Conservation (phyloP, 768 basidiomycete species). For the Sporobolomyces pararoseus region DNA sequence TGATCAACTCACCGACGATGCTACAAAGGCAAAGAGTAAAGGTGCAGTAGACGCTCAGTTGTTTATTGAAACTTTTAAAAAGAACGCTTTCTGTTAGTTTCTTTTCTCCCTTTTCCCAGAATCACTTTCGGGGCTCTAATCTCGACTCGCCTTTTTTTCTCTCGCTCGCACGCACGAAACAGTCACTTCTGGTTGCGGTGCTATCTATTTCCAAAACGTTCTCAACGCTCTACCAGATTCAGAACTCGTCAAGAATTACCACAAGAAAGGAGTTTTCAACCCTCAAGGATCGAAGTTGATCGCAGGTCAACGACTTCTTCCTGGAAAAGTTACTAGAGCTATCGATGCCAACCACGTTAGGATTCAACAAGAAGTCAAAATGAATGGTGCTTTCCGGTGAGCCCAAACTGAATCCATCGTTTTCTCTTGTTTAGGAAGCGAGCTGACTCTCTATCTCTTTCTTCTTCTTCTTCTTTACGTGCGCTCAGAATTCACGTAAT, state of each 20-base stretch:
- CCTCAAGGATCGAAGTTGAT: constrained; percentile 43
- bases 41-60: constrained; percentile 44
- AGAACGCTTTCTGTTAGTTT: constrained; percentile 42
- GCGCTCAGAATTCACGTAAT: constrained; percentile 42
- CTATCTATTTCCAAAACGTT: constrained; percentile 42
- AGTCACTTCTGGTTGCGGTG: constrained; percentile 45
- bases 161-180: too few species aligned
- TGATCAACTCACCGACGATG: constrained; percentile 40
- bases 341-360: constrained; percentile 46
- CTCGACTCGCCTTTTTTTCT: neutral
- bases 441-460: too few species aligned
- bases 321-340: constrained; percentile 44
- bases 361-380: constrained; percentile 46
- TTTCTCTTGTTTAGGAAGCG: neutral
- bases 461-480: too few species aligned
- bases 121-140: neutral
- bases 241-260: constrained; percentile 41
- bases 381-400: constrained; percentile 46
- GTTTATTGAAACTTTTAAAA: constrained; percentile 47
- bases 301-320: constrained; percentile 43
- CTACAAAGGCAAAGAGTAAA: constrained; percentile 30
- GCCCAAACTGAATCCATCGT: neutral
- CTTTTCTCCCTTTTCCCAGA: neutral
- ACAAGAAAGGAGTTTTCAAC: constrained; percentile 43
- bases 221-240: constrained; percentile 44